A percentile compares a stretch with the other conserved stretches of the same genome.
These are phyloP conservation scores for Boletus hoseneyae DNA, from an alignment of 1,284 basidiomycete genomes.

Conservation along the genomic window DNA sequence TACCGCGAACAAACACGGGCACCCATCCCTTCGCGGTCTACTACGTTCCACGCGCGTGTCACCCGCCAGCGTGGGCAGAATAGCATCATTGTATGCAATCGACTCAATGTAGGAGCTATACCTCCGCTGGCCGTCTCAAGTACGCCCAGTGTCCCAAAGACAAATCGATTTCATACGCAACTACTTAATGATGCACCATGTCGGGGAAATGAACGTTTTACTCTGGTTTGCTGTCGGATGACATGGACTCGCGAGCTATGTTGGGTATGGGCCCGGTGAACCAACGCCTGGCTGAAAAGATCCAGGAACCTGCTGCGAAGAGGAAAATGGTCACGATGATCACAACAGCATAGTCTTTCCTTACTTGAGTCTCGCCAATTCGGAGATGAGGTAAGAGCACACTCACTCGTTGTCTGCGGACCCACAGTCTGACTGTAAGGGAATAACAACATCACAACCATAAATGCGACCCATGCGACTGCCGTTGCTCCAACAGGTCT, in stretches of 20 bases:
- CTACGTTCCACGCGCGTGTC: neutral
- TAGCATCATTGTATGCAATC: no score
- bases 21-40: no score
- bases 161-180: neutral
- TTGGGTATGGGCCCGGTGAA: constrained; percentile 54
- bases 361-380: constrained; percentile 2
- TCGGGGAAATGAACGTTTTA: neutral
- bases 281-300: constrained; percentile 61
- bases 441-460: constrained; percentile 56
- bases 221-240: constrained; percentile 10
- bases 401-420: constrained; percentile 51
- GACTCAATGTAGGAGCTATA: no score
- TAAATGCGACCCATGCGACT: constrained; percentile 61
- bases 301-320: constrained; percentile 57
- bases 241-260: constrained; percentile 3
- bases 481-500: constrained; percentile 52
- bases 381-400: neutral
- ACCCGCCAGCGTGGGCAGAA: neutral
- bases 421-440: constrained; percentile 40
- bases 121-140: neutral
- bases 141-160: neutral
- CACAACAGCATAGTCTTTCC: constrained; percentile 60
- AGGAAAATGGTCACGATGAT: constrained; percentile 58
- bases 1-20: neutral
- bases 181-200: neutral